Conservation (phyloP, 208 protist genomes). For the Acanthamoeba castellanii region DNA sequence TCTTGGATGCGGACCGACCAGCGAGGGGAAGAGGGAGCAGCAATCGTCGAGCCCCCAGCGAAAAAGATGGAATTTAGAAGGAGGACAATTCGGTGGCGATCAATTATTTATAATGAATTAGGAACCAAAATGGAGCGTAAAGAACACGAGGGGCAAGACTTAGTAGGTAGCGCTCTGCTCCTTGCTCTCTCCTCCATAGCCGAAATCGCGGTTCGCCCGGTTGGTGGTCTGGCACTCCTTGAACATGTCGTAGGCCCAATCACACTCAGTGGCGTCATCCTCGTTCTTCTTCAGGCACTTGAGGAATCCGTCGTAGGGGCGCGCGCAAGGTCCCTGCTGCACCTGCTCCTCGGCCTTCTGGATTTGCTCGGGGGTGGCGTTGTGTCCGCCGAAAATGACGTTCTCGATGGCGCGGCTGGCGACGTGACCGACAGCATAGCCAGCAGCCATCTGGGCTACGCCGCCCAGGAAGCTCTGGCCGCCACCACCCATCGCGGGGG, state of each 20-base stretch:
- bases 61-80: not conserved
- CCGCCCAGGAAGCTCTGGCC: constrained; percentile 8
- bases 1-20: not conserved
- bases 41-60: not conserved
- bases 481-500: not conserved
- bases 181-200: constrained; percentile 27
- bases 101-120: constrained; percentile 48
- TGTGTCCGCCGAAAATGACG: constrained; percentile 45
- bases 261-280: constrained; percentile 67
- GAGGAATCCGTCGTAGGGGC: constrained; percentile 63
- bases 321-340: constrained; percentile 52
- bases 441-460: constrained; percentile 42
- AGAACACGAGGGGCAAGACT: not conserved
- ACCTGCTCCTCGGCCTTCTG: constrained; percentile 69
- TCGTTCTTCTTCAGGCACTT: constrained; percentile 62
- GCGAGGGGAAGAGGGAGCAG: not conserved
- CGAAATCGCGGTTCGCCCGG: constrained; percentile 27
- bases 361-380: constrained; percentile 67
- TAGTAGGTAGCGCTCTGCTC: constrained; percentile 69
- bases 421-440: constrained; percentile 69
- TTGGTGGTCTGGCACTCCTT: constrained; percentile 70
- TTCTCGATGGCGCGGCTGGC: constrained; percentile 65
- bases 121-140: not conserved
- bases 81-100: not conserved
- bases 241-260: constrained; percentile 75